Evolutionary conservation across 2,329 filamentous ascomycete genomes (phyloP).

Genomic region (Aureobasidium melanogenum): DNA sequence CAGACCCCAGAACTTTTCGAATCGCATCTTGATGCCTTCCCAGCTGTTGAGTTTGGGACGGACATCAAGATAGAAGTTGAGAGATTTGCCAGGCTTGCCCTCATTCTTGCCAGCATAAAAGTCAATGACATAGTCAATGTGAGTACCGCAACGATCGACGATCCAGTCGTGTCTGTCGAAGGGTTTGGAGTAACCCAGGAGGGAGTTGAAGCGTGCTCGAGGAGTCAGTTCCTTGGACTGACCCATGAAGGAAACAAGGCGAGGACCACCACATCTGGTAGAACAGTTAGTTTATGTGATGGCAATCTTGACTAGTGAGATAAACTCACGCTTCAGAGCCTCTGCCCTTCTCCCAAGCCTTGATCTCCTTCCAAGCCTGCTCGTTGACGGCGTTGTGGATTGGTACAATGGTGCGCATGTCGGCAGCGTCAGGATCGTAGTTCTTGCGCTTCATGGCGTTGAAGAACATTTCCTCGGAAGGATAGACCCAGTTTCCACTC

Average conservation of each 20-base stretch:
- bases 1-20: conserved; percentile 23
- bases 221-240: conserved; percentile 58
- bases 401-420: conserved; percentile 88
- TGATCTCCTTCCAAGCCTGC: conserved; percentile 86
- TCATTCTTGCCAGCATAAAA: conserved; percentile 73
- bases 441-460: conserved; percentile 91
- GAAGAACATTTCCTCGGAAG: conserved; percentile 95
- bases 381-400: conserved; percentile 99
- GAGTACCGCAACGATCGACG: conserved; percentile 77
- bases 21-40: conserved; percentile 52
- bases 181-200: conserved; percentile 80
- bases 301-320: background rate
- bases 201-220: conserved; percentile 69
- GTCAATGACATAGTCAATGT: conserved; percentile 93
- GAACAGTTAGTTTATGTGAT: conserved; percentile 8
- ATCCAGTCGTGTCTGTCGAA: conserved; percentile 98
- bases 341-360: conserved; percentile 69
- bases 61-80: conserved; percentile 59
- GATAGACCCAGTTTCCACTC: conserved; percentile 93
- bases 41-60: conserved; percentile 56
- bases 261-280: conserved; percentile 62
- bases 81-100: conserved; percentile 33
- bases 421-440: conserved; percentile 57
- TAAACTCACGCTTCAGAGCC: conserved; percentile 46
- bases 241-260: conserved; percentile 75